These are phyloP conservation scores for Solanum chmielewskii DNA, from an alignment of 257 asterid genomes.

Conservation along the genomic window DNA sequence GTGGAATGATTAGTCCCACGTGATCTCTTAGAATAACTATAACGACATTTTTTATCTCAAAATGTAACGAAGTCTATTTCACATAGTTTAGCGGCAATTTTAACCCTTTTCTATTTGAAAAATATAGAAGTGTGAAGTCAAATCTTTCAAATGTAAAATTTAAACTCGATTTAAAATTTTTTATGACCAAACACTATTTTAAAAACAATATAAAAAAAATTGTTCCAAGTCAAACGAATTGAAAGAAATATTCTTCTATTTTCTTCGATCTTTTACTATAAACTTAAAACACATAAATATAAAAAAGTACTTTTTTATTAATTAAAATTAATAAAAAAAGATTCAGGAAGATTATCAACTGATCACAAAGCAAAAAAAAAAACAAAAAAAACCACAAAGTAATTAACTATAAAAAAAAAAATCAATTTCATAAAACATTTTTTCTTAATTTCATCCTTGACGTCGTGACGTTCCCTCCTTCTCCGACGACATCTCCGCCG, in stretches of 20 bases:
- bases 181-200: neutral
- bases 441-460: neutral
- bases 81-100: too few species aligned
- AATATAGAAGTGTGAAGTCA: neutral
- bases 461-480: neutral
- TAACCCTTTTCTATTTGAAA: too few species aligned
- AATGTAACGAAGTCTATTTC: too few species aligned
- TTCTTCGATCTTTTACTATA: neutral
- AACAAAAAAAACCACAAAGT: neutral
- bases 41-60: too few species aligned
- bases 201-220: too few species aligned
- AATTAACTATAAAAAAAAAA: neutral
- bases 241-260: too few species aligned
- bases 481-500: conserved; percentile 29
- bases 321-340: neutral
- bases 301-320: neutral
- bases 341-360: neutral
- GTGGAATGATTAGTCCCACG: too few species aligned
- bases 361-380: neutral
- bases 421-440: neutral
- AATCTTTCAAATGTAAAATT: neutral
- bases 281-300: neutral
- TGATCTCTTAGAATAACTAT: too few species aligned
- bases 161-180: rapidly evolving
- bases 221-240: too few species aligned